Base-by-base conservation (phyloP, 345 rosid species). In the Salix purpurea region DNA sequence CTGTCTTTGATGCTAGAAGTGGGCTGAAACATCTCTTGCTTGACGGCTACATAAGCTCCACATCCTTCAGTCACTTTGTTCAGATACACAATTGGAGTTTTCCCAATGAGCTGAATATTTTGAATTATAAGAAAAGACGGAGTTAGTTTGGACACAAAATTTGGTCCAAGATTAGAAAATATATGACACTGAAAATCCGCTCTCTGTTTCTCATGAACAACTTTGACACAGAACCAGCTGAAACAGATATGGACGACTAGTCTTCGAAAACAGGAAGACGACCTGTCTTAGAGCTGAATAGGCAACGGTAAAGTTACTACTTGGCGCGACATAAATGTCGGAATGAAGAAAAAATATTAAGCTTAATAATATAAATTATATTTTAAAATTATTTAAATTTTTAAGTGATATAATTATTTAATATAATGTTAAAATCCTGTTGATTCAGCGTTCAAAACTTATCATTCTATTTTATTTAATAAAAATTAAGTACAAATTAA, bases 11-110 rank as follows among this genome's bases (percentile, higher is more conserved):
- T 73, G 82, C 99, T 96, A 60, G 94, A 73, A 68, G 98, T 93
- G 37, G 99, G 99, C 61, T 93, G 98, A 79, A 93, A 83, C 93
- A 93, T 94, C 76, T 96, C 98, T 84, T 96, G 98, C 82, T 96
- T 93, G 44, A 83, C 97, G 18, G 94, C 98, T 28, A 96, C 80
- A 71, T 87, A 96, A 40, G 97, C 99, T 83, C 88, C 96, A 79
- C 97, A 93, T 37, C 96, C 99, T 87, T 96, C 91, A 15, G 89
- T 86, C 37, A 96, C 93, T 87, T 82, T 91, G 86, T 88, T 96
- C 36, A 96, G 96, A 79, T 69, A 96, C 37, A 90, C 98, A 23
- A 96, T 81, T 0, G 99, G 98, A 34, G 94, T 96, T 77, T 83
- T 88, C 40, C 99, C 99, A 19, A 96, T 83, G 23, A 91, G 86